These are phyloP conservation scores for Persicaria tinctoria DNA, from an alignment of 148 eudicot genomes.

Conservation along the genomic window DNA sequence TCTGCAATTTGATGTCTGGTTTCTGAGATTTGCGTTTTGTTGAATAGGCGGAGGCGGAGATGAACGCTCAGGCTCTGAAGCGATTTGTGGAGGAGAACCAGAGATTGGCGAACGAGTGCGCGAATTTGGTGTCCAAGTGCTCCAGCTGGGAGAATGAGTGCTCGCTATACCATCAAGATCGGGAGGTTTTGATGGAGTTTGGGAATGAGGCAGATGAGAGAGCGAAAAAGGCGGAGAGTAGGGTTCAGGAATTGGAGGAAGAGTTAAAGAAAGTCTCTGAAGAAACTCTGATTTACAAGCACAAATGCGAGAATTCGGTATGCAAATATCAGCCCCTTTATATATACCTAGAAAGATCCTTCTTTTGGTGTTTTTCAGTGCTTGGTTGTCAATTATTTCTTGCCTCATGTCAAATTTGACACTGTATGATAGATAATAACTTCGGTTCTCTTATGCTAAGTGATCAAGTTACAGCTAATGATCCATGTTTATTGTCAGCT, in stretches of 20 bases:
- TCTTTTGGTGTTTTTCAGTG: background rate
- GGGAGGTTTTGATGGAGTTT: conserved; percentile 91
- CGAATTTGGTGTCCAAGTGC: conserved; percentile 48
- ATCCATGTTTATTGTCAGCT: background rate
- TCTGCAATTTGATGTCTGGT: background rate
- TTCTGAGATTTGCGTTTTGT: background rate
- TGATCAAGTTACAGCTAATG: background rate
- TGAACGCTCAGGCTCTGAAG: conserved; percentile 87
- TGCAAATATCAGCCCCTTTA: conserved; percentile 5
- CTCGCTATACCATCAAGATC: conserved; percentile 65
- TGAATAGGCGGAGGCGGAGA: conserved; percentile 62
- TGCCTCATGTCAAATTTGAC: background rate
- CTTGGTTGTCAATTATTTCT: background rate
- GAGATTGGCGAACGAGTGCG: conserved; percentile 68
- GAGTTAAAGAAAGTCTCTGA: conserved; percentile 38
- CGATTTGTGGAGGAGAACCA: conserved; percentile 86
- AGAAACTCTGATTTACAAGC: conserved; percentile 42
- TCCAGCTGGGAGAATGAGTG: conserved; percentile 76
- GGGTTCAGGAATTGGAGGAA: conserved; percentile 52
- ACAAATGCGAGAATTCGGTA: conserved; percentile 44
- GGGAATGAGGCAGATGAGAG: conserved; percentile 87
- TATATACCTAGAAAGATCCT: background rate
- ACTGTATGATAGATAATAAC: background rate
- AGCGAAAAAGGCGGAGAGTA: conserved; percentile 63
- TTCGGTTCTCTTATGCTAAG: background rate